These are phyloP conservation scores for Trametes polyzona DNA, from an alignment of 1,284 basidiomycete genomes.

Conservation along the genomic window DNA sequence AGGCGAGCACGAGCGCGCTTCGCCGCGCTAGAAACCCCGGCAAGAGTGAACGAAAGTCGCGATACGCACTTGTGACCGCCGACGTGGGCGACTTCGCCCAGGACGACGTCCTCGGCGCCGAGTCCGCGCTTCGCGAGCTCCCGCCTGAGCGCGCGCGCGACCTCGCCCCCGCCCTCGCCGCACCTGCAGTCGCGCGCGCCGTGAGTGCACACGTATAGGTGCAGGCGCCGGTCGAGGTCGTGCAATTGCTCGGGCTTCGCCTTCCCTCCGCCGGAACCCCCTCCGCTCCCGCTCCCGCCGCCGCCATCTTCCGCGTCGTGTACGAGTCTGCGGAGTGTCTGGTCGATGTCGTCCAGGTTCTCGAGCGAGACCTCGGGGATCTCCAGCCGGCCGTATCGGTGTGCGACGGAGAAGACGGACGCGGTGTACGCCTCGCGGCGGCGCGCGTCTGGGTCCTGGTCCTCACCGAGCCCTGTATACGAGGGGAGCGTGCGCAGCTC, in stretches of 20 bases:
- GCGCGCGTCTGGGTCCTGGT: neutral
- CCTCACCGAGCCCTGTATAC: conserved; percentile 26
- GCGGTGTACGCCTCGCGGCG: conserved; percentile 39
- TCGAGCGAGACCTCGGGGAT: conserved; percentile 49
- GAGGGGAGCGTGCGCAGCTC: conserved; percentile 26
- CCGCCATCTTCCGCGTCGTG: neutral
- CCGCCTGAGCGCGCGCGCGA: conserved; percentile 41
- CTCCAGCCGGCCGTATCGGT: conserved; percentile 47
- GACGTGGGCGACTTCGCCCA: conserved; percentile 78
- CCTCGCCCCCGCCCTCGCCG: conserved; percentile 61
- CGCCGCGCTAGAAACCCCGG: neutral
- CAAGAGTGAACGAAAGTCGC: neutral
- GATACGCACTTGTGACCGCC: conserved; percentile 80
- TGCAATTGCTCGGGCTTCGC: neutral
- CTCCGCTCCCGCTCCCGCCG: neutral
- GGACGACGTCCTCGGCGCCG: conserved; percentile 30
- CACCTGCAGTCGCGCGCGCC: conserved; percentile 51
- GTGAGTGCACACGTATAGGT: conserved; percentile 57
- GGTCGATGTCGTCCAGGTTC: conserved; percentile 52
- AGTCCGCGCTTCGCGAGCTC: conserved; percentile 34
- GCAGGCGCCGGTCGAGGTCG: conserved; percentile 36
- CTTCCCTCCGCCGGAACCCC: neutral
- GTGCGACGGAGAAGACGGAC: conserved; percentile 51
- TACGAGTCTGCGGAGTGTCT: conserved; percentile 41
- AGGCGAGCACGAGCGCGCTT: neutral